Percentiles rank a stretch among this genome's conserved stretches.
These are phyloP conservation scores for Brassica rapa DNA, from an alignment of 345 rosid genomes.

Conservation along the genomic window DNA sequence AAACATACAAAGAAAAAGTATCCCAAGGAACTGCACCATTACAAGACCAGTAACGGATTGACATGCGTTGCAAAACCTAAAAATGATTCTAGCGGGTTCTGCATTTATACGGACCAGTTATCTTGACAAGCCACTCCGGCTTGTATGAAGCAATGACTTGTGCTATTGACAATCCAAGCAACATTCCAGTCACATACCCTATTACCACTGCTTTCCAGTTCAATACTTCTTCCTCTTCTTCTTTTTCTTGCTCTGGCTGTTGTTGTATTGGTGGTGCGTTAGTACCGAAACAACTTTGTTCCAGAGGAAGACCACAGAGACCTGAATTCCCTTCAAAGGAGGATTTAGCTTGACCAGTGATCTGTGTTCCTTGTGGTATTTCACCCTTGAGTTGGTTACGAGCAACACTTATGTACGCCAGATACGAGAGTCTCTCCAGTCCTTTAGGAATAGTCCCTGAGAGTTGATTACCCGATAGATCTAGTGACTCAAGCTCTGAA, in stretches of 20 bases:
- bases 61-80: too few relatives aligned
- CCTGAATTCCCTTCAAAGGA: slow-evolving; percentile 19
- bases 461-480: slow-evolving; percentile 18
- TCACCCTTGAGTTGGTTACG: background rate
- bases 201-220: background rate
- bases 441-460: slow-evolving; percentile 22
- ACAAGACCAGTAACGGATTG: background rate
- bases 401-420: background rate
- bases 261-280: background rate
- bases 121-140: background rate
- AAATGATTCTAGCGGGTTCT: background rate
- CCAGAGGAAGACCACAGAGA: slow-evolving; percentile 25
- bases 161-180: background rate
- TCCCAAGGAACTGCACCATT: background rate
- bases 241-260: background rate
- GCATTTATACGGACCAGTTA: background rate
- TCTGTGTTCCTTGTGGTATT: slow-evolving; percentile 3
- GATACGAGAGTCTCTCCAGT: slow-evolving; percentile 5
- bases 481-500: slow-evolving; percentile 5
- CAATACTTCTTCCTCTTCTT: background rate
- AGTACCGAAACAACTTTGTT: background rate
- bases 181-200: background rate
- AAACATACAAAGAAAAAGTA: background rate
- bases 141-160: background rate
- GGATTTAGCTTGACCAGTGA: background rate